phyloP scores from a whole-genome alignment of 2,329 filamentous ascomycete species.

The Ceratocystis destructans region DNA sequence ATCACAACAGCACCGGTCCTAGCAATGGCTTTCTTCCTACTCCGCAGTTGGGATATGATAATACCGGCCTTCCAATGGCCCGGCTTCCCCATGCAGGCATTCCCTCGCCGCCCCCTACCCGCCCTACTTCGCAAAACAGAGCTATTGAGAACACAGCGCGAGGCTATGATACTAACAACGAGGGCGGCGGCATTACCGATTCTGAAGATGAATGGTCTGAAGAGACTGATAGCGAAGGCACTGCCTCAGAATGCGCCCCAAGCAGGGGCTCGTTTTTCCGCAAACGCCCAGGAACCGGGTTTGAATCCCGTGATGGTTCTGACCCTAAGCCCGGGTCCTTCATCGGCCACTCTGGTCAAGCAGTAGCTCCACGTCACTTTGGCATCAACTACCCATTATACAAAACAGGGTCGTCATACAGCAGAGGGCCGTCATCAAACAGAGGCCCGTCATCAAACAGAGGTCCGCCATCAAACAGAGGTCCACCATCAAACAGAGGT shows the following conservation, averaged over 20 bases:
- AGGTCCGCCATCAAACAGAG: no score
- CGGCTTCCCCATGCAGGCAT: conserved; percentile 16
- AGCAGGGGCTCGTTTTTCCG: background rate
- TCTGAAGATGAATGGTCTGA: background rate
- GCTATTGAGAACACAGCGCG: background rate
- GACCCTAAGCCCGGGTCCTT: background rate
- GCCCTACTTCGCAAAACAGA: conserved; percentile 15
- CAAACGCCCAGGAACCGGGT: background rate
- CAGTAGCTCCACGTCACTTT: background rate
- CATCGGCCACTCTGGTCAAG: background rate
- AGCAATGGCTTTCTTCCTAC: background rate
- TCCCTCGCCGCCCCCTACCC: conserved; percentile 13
- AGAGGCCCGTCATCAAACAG: no score
- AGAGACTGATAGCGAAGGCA: background rate
- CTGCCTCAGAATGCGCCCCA: background rate
- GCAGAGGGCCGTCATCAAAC: no score
- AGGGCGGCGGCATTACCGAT: background rate
- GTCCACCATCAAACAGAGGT: background rate
- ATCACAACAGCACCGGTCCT: background rate
- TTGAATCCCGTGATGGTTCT: background rate
- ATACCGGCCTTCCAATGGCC: conserved; percentile 16
- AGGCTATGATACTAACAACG: background rate
- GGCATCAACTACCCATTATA: background rate
- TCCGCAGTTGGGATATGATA: conserved; percentile 15
- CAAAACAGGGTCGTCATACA: no score